Base-by-base conservation (phyloP, 2,329 filamentous ascomycete genomes). In the Magnaporthiopsis poae region DNA sequence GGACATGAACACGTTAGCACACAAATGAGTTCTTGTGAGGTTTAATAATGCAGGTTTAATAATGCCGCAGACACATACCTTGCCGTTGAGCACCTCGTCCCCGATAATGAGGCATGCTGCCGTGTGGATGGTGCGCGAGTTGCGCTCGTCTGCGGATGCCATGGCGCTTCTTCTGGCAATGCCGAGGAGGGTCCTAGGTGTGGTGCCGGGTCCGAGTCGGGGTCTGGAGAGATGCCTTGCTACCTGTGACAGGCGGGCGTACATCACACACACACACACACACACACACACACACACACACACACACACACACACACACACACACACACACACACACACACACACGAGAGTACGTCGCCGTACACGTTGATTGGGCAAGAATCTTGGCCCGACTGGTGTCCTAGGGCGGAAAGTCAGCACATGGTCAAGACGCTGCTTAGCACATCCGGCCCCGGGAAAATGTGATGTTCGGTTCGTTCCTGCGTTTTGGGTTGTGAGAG, bases 51-150 rank as follows among this genome's bases (percentile, higher is more conserved):
- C 31, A 35, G 21, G 46, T 36, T 18, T 21, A 39, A 21, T 12
- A 15, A 7, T 31, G 31, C 31, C 4, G 3, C 2, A n/a, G 59
- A 25, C n/a, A 27, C 80, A 70, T 76, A 92, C 93, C 89, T 98
- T 98, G 72, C 95, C 94, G 29, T 92, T 93, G 4, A 98, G 82
- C 5, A 98, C 92, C 77, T 97, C 94, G 78, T 98, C 94, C n/a
- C 94, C 94, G 72, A 99, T 98, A 68, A 99, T 92, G 70, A 98
- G 79, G 77, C 92, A 96, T 67, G 90, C 94, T 13, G 94, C 95
- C 62, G 93, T 97, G 74, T 92, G 88, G 71, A 98, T 96, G 68
- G 84, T 87, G 74, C 88, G 82, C 72, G 84, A 80, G 73, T 83
- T 83, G 69, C 84, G 82, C 73, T 86, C 81, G 68, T 82, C 80